Evolutionary conservation across 2,329 filamentous ascomycete species (phyloP).

Genomic region (Cercospora sp.): DNA sequence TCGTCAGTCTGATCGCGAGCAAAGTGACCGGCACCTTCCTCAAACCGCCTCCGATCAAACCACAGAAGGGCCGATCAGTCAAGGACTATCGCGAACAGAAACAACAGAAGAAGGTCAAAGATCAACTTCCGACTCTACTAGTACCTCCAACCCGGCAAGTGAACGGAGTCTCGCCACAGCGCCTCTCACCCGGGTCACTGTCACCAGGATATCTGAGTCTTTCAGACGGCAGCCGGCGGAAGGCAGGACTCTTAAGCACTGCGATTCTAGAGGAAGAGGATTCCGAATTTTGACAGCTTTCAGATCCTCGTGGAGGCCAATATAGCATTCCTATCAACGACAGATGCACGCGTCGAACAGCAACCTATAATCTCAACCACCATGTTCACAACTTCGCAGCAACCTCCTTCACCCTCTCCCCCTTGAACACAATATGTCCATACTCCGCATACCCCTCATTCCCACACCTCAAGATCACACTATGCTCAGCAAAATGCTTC

Average conservation of each 20-base stretch:
- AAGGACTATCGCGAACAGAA: constrained; percentile 39
- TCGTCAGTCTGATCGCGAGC: constrained; percentile 59
- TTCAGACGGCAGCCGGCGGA: constrained; percentile 38
- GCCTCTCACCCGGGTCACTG: constrained; percentile 22
- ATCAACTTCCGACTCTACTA: constrained; percentile 14
- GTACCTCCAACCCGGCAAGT: neutral
- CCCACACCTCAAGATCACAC: constrained; percentile 17
- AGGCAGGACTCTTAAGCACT: constrained; percentile 59
- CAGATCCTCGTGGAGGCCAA: neutral
- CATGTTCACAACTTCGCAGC: neutral
- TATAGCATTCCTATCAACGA: neutral
- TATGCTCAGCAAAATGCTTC: constrained; percentile 16
- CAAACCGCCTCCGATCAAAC: constrained; percentile 25
- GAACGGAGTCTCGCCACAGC: constrained; percentile 13
- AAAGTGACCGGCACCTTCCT: constrained; percentile 34
- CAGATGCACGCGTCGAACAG: neutral
- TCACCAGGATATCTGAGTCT: constrained; percentile 29
- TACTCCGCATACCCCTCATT: constrained; percentile 20
- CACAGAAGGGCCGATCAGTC: constrained; percentile 26
- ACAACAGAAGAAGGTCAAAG: constrained; percentile 27
- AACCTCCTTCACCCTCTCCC: neutral
- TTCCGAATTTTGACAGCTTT: constrained; percentile 45
- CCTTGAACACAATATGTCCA: neutral
- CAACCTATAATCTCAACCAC: neutral
- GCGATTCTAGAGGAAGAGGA: constrained; percentile 74